phyloP scores from a whole-genome alignment of 148 eudicot species.

The Silene uniflora region DNA sequence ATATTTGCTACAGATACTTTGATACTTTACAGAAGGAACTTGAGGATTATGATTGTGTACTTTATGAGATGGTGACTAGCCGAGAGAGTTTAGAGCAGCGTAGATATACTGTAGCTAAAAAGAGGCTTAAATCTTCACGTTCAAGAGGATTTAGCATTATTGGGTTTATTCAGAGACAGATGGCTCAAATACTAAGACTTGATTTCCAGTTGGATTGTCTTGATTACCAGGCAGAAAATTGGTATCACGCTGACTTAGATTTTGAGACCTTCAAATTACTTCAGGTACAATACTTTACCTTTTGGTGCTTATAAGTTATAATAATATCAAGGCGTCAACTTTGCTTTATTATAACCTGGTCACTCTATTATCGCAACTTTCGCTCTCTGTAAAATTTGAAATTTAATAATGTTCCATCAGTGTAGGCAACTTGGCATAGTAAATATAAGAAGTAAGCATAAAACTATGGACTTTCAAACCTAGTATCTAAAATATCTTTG shows the following conservation, averaged over 20 bases:
- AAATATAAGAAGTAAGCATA: neutral
- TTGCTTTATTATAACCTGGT: slow-evolving; percentile 7
- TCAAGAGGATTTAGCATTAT: slow-evolving; percentile 73
- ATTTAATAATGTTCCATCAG: neutral
- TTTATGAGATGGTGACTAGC: slow-evolving; percentile 96
- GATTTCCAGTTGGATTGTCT: slow-evolving; percentile 96
- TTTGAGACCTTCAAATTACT: slow-evolving; percentile 85
- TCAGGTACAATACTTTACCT: slow-evolving; percentile 50
- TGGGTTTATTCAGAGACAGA: slow-evolving; percentile 87
- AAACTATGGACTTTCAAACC: neutral
- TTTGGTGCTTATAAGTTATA: neutral
- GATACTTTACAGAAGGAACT: slow-evolving; percentile 75
- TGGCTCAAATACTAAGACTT: slow-evolving; percentile 75
- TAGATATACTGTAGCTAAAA: slow-evolving; percentile 45
- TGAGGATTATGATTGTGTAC: slow-evolving; percentile 84
- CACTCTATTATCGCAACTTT: neutral
- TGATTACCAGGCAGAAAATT: slow-evolving; percentile 82
- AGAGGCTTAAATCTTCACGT: slow-evolving; percentile 47
- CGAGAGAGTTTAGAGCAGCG: slow-evolving; percentile 77
- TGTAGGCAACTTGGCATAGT: neutral
- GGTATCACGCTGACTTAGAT: slow-evolving; percentile 97
- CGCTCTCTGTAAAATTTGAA: neutral
- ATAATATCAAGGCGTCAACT: neutral
- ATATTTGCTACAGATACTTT: slow-evolving; percentile 64
- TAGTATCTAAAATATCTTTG: slow-evolving; percentile 10